These are phyloP conservation scores for Hypoxylon crocopeplum DNA, from an alignment of 495 filamentous ascomycete genomes.

Conservation along the genomic window DNA sequence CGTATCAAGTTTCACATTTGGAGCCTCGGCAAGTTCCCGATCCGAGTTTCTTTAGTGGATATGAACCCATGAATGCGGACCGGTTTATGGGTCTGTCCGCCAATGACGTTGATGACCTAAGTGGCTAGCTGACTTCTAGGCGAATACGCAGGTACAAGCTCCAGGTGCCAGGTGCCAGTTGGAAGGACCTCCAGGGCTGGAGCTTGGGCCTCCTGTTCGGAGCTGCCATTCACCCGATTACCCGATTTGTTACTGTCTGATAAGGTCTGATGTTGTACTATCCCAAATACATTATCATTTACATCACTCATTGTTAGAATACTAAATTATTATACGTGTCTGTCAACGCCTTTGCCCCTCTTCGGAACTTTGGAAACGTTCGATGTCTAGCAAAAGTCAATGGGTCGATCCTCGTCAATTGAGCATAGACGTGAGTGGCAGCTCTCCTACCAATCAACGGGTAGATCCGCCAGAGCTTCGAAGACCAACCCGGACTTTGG, in stretches of 20 bases:
- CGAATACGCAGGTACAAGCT: too few relatives aligned
- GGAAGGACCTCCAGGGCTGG: too few relatives aligned
- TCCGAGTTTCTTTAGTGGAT: slow-evolving; percentile 12
- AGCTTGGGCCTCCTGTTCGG: slow-evolving; percentile 23
- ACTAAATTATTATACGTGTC: not conserved
- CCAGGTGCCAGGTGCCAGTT: not conserved
- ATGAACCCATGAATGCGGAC: not conserved
- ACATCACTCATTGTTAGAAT: slow-evolving; percentile 1
- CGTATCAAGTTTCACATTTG: too few relatives aligned
- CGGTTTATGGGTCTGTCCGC: not conserved
- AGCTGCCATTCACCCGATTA: slow-evolving; percentile 12
- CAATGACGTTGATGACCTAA: slow-evolving; percentile 9
- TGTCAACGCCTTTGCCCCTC: too few relatives aligned
- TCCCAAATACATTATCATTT: slow-evolving; percentile 3
- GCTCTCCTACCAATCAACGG: slow-evolving; percentile 9
- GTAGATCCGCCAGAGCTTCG: slow-evolving; percentile 25
- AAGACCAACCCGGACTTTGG: slow-evolving; percentile 4
- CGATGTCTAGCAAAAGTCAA: slow-evolving; percentile 7
- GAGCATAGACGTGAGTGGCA: not conserved
- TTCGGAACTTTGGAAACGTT: not conserved
- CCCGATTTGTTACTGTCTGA: slow-evolving; percentile 2
- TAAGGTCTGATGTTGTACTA: slow-evolving; percentile 10
- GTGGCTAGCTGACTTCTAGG: not conserved
- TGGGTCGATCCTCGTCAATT: not conserved
- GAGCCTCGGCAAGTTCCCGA: slow-evolving; percentile 25